Evolutionary conservation across 2,329 filamentous ascomycete genomes (phyloP).

Genomic region (Aspergillaceae sp.): DNA sequence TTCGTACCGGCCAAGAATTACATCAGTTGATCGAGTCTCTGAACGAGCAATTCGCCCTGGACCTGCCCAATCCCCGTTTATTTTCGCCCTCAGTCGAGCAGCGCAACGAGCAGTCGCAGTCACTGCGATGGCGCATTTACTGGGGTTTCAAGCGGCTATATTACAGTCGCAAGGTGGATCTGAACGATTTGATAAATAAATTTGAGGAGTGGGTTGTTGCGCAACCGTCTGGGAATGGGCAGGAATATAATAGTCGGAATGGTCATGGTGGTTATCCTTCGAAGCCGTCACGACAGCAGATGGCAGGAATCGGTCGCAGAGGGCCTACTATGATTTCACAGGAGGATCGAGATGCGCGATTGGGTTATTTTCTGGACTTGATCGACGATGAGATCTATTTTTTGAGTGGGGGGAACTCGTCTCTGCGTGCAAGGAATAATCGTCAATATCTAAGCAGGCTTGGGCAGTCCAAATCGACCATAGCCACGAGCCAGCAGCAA

Average conservation of each 20-base stretch:
- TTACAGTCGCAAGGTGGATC: slow-evolving; percentile 15
- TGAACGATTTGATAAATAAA: slow-evolving; percentile 17
- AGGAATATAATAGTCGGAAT: background rate
- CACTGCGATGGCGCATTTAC: slow-evolving; percentile 19
- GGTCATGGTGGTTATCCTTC: slow-evolving; percentile 3
- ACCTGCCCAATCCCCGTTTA: slow-evolving; percentile 20
- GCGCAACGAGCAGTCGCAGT: slow-evolving; percentile 7
- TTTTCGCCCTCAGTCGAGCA: slow-evolving; percentile 11
- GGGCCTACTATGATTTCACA: slow-evolving; percentile 5
- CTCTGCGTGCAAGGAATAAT: background rate
- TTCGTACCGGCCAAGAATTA: slow-evolving; percentile 16
- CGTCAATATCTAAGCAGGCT: background rate
- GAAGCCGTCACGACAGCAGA: slow-evolving; percentile 3
- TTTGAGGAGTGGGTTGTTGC: slow-evolving; percentile 25
- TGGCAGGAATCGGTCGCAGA: background rate
- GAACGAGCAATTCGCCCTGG: slow-evolving; percentile 27
- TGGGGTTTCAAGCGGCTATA: slow-evolving; percentile 21
- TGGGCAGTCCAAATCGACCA: background rate
- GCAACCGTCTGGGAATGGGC: background rate
- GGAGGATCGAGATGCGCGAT: slow-evolving; percentile 16
- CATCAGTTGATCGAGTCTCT: slow-evolving; percentile 21
- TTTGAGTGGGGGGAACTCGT: slow-evolving; percentile 14
- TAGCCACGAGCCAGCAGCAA: too few relatives aligned
- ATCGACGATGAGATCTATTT: slow-evolving; percentile 28
- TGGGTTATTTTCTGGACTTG: slow-evolving; percentile 19